Base-by-base conservation (phyloP, 495 filamentous ascomycete species). In the Talaromyces wortmannii region DNA sequence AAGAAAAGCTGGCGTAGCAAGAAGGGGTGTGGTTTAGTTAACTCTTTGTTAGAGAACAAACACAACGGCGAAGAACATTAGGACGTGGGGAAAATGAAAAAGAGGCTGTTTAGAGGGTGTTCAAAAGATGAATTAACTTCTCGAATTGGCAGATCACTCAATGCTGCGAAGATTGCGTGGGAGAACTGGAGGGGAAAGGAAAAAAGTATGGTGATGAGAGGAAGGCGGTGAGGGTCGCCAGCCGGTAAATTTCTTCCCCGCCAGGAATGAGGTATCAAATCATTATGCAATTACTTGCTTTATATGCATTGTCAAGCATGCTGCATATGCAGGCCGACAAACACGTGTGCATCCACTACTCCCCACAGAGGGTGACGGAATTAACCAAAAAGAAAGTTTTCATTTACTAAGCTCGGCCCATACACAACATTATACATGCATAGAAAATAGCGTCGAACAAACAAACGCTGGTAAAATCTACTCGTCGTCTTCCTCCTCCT, bases 31-130 rank as follows among this genome's bases (percentile, higher is more conserved):
- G 50, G 13, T 29, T 16, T 52, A 15, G 17, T 16, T 52, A 40
- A 50, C 29, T 30, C 48, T 50, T 15, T 52, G 49, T 52, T 43
- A 52, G 49, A 52, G 36, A 52, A 52, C 32, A 36, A 32, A 18
- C 49, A 4, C 31, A 18, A 12, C 11, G 6, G 23, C 18, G 11
- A 52, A 8, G 49, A 33, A 16, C 49, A 52, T 52, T 52, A 12
- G 49, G 17, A 52, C 23, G n/a, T 33, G 7, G 7, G 0, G 5
- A 40, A 8, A 23, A 23, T 4, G 23, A 23, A 4, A 23, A 23
- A 23, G 23, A 23, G 23, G 23, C 23, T 23, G 23, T 23, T 23
- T 23, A 23, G 23, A 23, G 23, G 23, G 4, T 23, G 23, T 23
- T 23, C 4, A 23, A 23, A 23, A 23, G 23, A 23, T 23, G 23